Conservation (phyloP, 2,329 filamentous ascomycete species). For the Fusarium miscanthi region DNA sequence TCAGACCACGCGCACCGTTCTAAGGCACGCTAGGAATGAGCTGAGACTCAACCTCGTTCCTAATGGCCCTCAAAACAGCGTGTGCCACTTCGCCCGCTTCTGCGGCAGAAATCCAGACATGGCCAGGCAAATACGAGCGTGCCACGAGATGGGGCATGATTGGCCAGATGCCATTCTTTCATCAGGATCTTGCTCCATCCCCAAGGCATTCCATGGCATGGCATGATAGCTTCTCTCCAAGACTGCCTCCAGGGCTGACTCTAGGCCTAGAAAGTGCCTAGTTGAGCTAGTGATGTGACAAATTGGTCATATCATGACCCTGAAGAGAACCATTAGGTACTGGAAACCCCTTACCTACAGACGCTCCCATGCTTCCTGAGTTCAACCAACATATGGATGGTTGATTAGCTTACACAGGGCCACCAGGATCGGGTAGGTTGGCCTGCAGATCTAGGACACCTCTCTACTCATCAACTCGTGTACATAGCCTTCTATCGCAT, state of each 20-base stretch:
- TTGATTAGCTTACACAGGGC: slow-evolving; percentile 5
- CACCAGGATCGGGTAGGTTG: slow-evolving; percentile 6
- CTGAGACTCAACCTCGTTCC: slow-evolving; percentile 29
- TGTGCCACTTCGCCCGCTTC: slow-evolving; percentile 34
- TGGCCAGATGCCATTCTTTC: slow-evolving; percentile 19
- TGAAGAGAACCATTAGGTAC: neutral
- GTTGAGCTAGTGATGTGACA: slow-evolving; percentile 2
- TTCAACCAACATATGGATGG: neutral
- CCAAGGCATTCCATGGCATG: slow-evolving; percentile 32
- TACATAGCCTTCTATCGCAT: slow-evolving; percentile 21
- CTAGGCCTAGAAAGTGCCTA: slow-evolving; percentile 19
- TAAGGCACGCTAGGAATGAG: slow-evolving; percentile 29
- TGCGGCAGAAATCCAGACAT: slow-evolving; percentile 29
- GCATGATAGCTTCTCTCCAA: slow-evolving; percentile 7
- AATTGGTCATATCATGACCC: neutral
- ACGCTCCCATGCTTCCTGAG: neutral
- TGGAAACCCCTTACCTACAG: neutral
- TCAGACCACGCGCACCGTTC: slow-evolving; percentile 16
- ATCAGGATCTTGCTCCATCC: slow-evolving; percentile 26
- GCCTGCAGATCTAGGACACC: neutral
- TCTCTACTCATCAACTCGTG: slow-evolving; percentile 4
- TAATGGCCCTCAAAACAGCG: slow-evolving; percentile 18
- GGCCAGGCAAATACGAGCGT: slow-evolving; percentile 39
- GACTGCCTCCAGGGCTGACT: slow-evolving; percentile 34
- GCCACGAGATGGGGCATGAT: slow-evolving; percentile 31